Base-by-base conservation (phyloP, 208 protist species). In the Leishmania guyanensis region DNA sequence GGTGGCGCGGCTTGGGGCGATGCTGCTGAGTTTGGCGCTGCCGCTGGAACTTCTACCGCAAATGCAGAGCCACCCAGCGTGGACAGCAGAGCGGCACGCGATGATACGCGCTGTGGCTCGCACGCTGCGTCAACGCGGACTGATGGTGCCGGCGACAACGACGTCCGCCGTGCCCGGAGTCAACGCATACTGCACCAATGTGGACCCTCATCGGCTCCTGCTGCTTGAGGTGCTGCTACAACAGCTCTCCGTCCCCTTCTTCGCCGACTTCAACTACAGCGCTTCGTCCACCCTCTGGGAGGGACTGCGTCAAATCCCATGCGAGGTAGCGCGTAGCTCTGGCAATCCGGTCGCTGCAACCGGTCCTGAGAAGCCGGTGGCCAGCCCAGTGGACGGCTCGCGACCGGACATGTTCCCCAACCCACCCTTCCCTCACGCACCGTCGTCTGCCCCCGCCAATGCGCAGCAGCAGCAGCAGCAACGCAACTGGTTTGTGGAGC, bases 201-300 rank as follows among this genome's bases (percentile, higher is more conserved):
- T 81, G 43, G 84, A 84, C 71, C 76, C 69, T 17, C 77, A 87
- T 33, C 68, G 72, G 16, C 86, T 93, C 72, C 36, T 86, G 76
- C 80, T 91, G 53, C 81, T 88, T 6, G 88, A 93, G 78, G 87
- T 86, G 53, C 66, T 91, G 46, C 75, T 93, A 46, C 88, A 93
- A 62, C 79, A 88, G 64, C 72, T 92, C 36, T 80, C 82, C 58
- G 68, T 93, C 17, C 90, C 90, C 16, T 93, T 93, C 77, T 88
- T 93, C 56, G 90, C 90, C 48, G 90, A 93, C 87, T 82, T 85
- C 71, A 91, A 87, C 65, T 84, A 89, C 74, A 65, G 39, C 46
- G 51, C 64, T 9, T 78, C 90, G 29, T 77, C 69, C 26, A 90
- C 85, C 3, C 80, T 91, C 22, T 91, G 90, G 87, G 90, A 93